Evolutionary conservation across 1,284 basidiomycete species (phyloP).

Genomic region (Golubevia pallescens): DNA sequence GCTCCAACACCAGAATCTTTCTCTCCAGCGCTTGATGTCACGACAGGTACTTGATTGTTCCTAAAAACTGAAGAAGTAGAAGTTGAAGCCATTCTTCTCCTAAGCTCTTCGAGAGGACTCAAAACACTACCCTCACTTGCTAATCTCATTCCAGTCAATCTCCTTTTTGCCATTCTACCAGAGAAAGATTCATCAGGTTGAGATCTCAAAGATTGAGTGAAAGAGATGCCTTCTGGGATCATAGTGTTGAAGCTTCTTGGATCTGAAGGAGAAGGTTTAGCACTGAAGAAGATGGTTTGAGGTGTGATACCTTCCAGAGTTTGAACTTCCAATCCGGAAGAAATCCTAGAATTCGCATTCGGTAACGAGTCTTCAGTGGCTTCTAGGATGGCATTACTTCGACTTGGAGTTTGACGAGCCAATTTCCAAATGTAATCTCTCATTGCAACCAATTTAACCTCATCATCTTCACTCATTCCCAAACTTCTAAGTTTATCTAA

Average conservation of each 20-base stretch:
- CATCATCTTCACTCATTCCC: constrained; percentile 41
- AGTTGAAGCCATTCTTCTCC: constrained; percentile 22
- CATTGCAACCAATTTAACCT: constrained; percentile 44
- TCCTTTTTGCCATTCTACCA: constrained; percentile 29
- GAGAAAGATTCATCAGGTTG: constrained; percentile 38
- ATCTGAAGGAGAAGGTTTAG: background rate
- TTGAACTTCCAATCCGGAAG: constrained; percentile 24
- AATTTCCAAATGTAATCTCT: constrained; percentile 38
- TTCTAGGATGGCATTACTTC: background rate
- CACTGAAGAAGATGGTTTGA: constrained; percentile 58
- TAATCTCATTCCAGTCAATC: constrained; percentile 30
- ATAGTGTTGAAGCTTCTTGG: background rate
- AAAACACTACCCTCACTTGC: constrained; percentile 26
- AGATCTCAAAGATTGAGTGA: constrained; percentile 23
- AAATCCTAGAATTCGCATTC: constrained; percentile 5
- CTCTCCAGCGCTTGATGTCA: too few relatives aligned
- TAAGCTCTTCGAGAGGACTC: constrained; percentile 34
- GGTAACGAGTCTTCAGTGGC: constrained; percentile 5
- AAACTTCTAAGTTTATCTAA: constrained; percentile 35
- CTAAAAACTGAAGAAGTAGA: background rate
- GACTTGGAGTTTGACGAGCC: constrained; percentile 16
- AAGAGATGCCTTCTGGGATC: background rate
- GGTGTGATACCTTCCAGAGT: constrained; percentile 48
- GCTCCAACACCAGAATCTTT: background rate
- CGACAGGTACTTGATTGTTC: too few relatives aligned